Evolutionary conservation across 2,329 filamentous ascomycete species (phyloP), one percentile per base, ranked within the genome.

Genomic region (Venturia asperata): DNA sequence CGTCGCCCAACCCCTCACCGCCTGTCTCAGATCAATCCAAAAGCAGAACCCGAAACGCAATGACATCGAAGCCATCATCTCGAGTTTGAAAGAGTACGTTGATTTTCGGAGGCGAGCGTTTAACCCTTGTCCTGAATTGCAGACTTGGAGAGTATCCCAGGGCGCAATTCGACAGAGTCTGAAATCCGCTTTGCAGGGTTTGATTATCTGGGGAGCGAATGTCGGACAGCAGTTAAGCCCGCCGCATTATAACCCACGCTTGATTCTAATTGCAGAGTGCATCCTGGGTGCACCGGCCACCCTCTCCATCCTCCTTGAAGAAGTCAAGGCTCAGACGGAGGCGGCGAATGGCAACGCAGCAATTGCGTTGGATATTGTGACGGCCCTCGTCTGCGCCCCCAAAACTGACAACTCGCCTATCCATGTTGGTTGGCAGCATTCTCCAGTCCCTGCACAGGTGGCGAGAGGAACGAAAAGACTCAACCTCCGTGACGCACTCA

Each of bases 371-470:
- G 90, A 92, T 69, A 81, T 92, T 11, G 88, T 84, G 2, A 84
- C 83, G 2, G 84, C 87, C 0, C 77, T 92, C 9, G 80, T 92
- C 11, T 90, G 88, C 71, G 85, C 88, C 0, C 87, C 88, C 70
- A 77, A 70, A 66, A 77, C 72, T 39, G 72, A 71, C 68, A 73
- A 75, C 72, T 77, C 74, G 64, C 70, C 73, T 2, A 67, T 77
- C 19, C 63, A 71, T 1, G 68, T 76, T 34, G 70, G 72, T 15
- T 77, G 74, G 75, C 66, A 74, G 10, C 68, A 68, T 27, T 74
- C 71, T 45, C 61, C 71, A 0, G 70, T 73, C 13, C 68, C 72
- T 19, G 67, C 71, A n/a, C 70, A 21, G 71, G 70, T 7, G 9
- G 37, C 72, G 71, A 3, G 74, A 76, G 17, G 68, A 30, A 61